phyloP scores from a whole-genome alignment of 2,329 filamentous ascomycete genomes.

The Capronia epimyces region DNA sequence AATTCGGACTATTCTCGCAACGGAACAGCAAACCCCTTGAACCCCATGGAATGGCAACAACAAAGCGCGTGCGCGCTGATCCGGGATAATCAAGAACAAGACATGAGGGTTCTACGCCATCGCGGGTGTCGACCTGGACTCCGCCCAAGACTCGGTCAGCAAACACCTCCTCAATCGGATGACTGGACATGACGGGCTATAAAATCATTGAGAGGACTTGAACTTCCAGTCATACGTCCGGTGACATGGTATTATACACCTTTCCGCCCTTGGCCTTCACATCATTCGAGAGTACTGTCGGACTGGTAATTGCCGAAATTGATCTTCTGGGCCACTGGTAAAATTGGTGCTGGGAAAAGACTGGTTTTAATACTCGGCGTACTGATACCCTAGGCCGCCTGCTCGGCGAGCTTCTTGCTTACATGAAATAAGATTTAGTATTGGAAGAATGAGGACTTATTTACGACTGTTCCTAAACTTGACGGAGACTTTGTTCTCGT shows the following conservation, averaged over 20 bases:
- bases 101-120: slow-evolving; percentile 46
- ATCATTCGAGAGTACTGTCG: slow-evolving; percentile 38
- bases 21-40: slow-evolving; percentile 19
- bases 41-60: slow-evolving; percentile 30
- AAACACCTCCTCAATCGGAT: neutral
- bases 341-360: slow-evolving; percentile 57
- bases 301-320: slow-evolving; percentile 71
- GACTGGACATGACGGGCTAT: neutral
- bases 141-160: neutral
- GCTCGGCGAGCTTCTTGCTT: slow-evolving; percentile 60
- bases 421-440: slow-evolving; percentile 39
- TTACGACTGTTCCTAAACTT: neutral
- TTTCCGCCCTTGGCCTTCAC: slow-evolving; percentile 13
- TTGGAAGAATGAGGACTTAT: slow-evolving; percentile 4
- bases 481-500: no score
- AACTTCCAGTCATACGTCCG: slow-evolving; percentile 33
- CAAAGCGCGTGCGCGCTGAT: slow-evolving; percentile 43
- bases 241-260: slow-evolving; percentile 14
- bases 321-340: slow-evolving; percentile 55
- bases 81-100: slow-evolving; percentile 41
- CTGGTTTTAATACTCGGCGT: slow-evolving; percentile 49
- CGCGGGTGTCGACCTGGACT: slow-evolving; percentile 50
- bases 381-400: slow-evolving; percentile 61
- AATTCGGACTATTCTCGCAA: slow-evolving; percentile 2
- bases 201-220: slow-evolving; percentile 30